Conservation (phyloP, 2,329 filamentous ascomycete genomes). For the Phaeoacremonium minimum region DNA sequence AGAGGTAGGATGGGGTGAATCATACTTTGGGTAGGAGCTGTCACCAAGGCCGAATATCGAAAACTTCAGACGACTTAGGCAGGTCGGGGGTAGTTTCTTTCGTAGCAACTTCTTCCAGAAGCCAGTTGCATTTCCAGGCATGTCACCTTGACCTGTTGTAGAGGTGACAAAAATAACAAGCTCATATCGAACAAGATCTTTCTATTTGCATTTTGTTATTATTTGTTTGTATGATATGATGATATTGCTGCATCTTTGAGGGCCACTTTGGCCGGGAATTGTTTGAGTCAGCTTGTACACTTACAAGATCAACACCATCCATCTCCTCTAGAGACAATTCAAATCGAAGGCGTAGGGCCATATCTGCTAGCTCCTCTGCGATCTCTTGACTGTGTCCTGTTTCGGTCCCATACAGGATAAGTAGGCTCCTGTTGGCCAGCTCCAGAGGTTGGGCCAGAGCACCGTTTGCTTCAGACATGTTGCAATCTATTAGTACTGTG, state of each 20-base stretch:
- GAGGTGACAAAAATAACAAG: conserved; percentile 79
- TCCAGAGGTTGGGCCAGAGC: conserved; percentile 17
- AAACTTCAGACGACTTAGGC: conserved; percentile 66
- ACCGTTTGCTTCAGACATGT: conserved; percentile 8
- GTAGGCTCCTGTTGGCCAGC: conserved; percentile 35
- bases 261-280: too few relatives aligned
- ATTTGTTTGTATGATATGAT: too few relatives aligned
- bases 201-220: conserved; percentile 29
- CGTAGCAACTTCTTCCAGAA: conserved; percentile 86
- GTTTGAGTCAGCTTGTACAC: too few relatives aligned
- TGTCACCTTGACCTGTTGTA: conserved; percentile 91
- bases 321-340: conserved; percentile 71
- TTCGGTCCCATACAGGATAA: conserved; percentile 90
- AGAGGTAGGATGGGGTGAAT: neutral
- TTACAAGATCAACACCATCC: conserved; percentile 70
- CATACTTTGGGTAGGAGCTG: conserved; percentile 86
- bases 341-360: conserved; percentile 76
- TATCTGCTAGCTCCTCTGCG: conserved; percentile 74
- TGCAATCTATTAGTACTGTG: too few relatives aligned
- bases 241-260: too few relatives aligned
- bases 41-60: conserved; percentile 90
- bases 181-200: conserved; percentile 41
- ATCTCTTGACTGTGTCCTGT: conserved; percentile 92
- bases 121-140: conserved; percentile 74
- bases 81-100: conserved; percentile 69